Conservation (phyloP, 2,329 filamentous ascomycete species). For the Colletotrichum brevisporum region DNA sequence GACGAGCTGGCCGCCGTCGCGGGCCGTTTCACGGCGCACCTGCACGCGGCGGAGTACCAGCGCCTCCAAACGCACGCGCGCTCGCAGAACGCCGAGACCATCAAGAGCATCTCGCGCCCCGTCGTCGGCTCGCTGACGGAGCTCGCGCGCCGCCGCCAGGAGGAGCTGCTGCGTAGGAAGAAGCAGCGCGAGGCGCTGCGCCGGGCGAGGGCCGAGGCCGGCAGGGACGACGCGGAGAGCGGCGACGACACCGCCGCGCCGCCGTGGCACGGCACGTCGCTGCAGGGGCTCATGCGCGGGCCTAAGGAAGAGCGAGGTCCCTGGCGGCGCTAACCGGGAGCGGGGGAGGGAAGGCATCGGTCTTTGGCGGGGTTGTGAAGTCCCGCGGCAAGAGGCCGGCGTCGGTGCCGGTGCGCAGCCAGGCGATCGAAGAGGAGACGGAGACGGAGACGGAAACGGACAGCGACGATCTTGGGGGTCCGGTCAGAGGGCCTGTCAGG, state of each 20-base stretch:
- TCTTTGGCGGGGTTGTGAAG: slow-evolving; percentile 41
- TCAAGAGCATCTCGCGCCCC: slow-evolving; percentile 66
- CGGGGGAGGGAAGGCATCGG: slow-evolving; percentile 46
- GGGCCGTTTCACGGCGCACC: slow-evolving; percentile 78
- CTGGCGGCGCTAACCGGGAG: slow-evolving; percentile 46
- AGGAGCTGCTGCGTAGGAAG: slow-evolving; percentile 51
- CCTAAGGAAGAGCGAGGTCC: slow-evolving; percentile 50
- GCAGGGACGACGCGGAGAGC: slow-evolving; percentile 45
- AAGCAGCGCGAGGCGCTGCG: slow-evolving; percentile 52
- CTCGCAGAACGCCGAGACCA: slow-evolving; percentile 66
- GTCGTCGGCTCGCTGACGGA: slow-evolving; percentile 59
- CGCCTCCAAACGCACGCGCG: slow-evolving; percentile 73
- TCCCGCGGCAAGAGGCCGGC: slow-evolving; percentile 34
- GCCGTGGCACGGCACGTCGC: slow-evolving; percentile 50
- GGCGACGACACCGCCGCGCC: slow-evolving; percentile 47
- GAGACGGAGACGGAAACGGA: slow-evolving; percentile 7
- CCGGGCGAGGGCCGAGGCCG: slow-evolving; percentile 39
- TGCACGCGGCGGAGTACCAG: slow-evolving; percentile 84
- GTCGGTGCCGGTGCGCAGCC: slow-evolving; percentile 23
- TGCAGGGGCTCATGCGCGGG: slow-evolving; percentile 61
- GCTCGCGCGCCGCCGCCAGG: slow-evolving; percentile 51
- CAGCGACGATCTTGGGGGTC: slow-evolving; percentile 28
- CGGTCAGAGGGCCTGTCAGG: not conserved
- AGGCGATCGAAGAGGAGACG: not conserved
- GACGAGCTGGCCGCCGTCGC: slow-evolving; percentile 81